phyloP scores from a whole-genome alignment of 768 basidiomycete genomes.

The Myochromella boudieri region DNA sequence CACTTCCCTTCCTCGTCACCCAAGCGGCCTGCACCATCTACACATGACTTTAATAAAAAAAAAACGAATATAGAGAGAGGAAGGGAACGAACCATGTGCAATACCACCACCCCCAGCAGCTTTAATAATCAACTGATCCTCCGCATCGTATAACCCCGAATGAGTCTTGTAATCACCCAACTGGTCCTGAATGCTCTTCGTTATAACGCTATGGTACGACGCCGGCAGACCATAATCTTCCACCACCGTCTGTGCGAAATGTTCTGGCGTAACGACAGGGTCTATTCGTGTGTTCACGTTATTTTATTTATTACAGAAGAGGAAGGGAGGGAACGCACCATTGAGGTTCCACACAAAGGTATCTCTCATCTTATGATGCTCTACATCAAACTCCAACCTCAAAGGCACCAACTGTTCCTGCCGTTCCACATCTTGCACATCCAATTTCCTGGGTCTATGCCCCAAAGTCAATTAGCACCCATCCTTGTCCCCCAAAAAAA shows the following conservation, averaged over 20 bases:
- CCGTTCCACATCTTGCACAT: constrained; percentile 53
- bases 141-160: constrained; percentile 52
- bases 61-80: no score
- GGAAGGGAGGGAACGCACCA: constrained; percentile 53
- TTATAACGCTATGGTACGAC: constrained; percentile 64
- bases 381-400: constrained; percentile 94
- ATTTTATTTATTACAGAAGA: background rate
- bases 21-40: background rate
- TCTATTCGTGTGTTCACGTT: constrained; percentile 44
- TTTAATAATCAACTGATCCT: constrained; percentile 25
- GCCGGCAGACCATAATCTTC: constrained; percentile 85
- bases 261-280: constrained; percentile 83
- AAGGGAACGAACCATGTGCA: constrained; percentile 11
- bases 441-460: constrained; percentile 59
- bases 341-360: constrained; percentile 97
- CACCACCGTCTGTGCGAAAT: constrained; percentile 86
- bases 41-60: no score
- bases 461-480: constrained; percentile 8
- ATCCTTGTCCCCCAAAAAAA: constrained; percentile 9
- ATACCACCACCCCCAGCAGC: background rate
- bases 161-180: constrained; percentile 78
- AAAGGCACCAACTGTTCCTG: constrained; percentile 90
- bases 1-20: constrained; percentile 25
- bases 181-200: constrained; percentile 86
- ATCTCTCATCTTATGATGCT: constrained; percentile 91